Evolutionary conservation across 129 eudicot genomes (phyloP), one percentile per base, ranked within the genome.

Genomic region (Erigeron canadensis): DNA sequence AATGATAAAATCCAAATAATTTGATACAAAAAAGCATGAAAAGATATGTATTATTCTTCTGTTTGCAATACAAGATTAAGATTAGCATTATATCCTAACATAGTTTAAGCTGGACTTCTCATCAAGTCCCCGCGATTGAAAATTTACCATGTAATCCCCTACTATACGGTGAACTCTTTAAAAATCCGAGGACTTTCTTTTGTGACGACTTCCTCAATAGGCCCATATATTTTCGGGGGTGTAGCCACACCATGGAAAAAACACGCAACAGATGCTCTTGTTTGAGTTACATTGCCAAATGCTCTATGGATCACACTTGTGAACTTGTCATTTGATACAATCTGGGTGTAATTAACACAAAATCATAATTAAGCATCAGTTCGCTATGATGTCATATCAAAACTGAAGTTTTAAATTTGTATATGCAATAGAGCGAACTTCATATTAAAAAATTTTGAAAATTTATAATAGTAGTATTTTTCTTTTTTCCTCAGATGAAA

Each of bases 281-380:
- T 75, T 8, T 67, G 86, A 13, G 65, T 68, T 5, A 10, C 6
- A 50, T 83, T 85, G 23, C 85, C 81, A 17, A 47, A 7, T 2
- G 77, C 88, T 41, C 85, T 74, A 44, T 85, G 95, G 19, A 68
- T 63, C 23, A 78, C 78, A 71, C 95, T 88, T 47, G 74, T 79
- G 45, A 82, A 77, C 77, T 73, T 65, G 74, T 81, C 88, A 59
- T 88, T 88, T 12, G 90, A 38, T 39, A 88, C 39, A 16, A 88
- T 65, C 90, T 83, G 71, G 62, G 69, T 37, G 34, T 7, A 44
- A 28, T 67, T 48, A 75, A 22, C 23, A 76, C 10, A 45, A 42
- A 60, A 21, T 46, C 54, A 39, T 69, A n/a, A n/a, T n/a, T n/a
- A 61, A 60, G 34, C 16, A 37, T 57, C 2, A 65, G n/a, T n/a